Conservation (phyloP, 345 rosid genomes). For the Bruguiera parviflora region DNA sequence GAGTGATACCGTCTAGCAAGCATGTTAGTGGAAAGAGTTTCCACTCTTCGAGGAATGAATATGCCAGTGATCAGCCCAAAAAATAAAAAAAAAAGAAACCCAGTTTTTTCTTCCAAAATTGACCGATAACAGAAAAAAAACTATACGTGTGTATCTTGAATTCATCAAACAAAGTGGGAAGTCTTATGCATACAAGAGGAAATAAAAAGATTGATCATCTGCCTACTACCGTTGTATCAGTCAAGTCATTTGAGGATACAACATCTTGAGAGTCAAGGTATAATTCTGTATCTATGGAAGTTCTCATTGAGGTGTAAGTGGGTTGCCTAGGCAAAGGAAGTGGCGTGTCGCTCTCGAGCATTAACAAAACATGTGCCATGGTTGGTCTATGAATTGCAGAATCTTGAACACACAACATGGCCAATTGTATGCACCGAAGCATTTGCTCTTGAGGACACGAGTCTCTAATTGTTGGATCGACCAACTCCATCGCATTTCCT, state of each 20-base stretch:
- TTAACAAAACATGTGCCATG: conserved; percentile 21
- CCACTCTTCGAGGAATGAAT: too few species aligned
- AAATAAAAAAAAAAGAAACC: too few species aligned
- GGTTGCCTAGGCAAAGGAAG: conserved; percentile 30
- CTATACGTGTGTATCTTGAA: not conserved
- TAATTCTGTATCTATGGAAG: conserved; percentile 35
- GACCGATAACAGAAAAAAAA: too few species aligned
- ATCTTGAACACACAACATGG: conserved; percentile 28
- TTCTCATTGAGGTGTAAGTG: conserved; percentile 42
- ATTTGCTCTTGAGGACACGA: conserved; percentile 2
- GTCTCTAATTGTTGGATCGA: conserved; percentile 19
- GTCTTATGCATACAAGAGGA: not conserved
- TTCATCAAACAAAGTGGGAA: too few species aligned
- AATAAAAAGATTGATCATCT: conserved; percentile 32
- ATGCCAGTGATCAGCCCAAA: too few species aligned
- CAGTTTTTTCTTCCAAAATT: too few species aligned
- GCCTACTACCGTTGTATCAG: conserved; percentile 48
- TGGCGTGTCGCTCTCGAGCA: conserved; percentile 17
- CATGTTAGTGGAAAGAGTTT: too few species aligned
- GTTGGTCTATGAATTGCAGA: conserved; percentile 22
- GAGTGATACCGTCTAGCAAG: too few species aligned
- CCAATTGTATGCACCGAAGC: conserved; percentile 24
- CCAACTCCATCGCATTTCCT: conserved; percentile 19
- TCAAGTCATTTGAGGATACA: conserved; percentile 50
- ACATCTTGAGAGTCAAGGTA: conserved; percentile 37